Percentiles rank a stretch among this genome's conserved stretches.
These are phyloP conservation scores for Phyllosticta citriasiana DNA, from an alignment of 2,329 filamentous ascomycete species.

Conservation along the genomic window DNA sequence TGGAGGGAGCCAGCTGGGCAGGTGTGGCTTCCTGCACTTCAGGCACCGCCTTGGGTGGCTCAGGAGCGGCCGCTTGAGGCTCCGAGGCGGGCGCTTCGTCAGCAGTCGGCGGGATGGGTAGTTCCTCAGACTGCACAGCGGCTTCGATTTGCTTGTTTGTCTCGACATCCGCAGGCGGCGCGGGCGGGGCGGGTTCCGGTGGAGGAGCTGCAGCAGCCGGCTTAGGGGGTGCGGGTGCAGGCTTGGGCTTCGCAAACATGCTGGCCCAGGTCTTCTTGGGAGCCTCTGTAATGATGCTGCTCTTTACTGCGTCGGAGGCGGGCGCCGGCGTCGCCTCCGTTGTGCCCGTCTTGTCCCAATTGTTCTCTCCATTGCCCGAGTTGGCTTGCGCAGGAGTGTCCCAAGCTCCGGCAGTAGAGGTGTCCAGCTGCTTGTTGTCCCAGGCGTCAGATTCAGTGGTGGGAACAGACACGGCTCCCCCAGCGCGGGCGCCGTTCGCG, in stretches of 20 bases:
- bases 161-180: constrained; percentile 22
- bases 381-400: constrained; percentile 16
- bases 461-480: constrained; percentile 48
- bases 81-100: constrained; percentile 25
- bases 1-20: constrained; percentile 50
- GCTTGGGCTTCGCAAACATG: constrained; percentile 40
- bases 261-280: constrained; percentile 45
- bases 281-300: constrained; percentile 23
- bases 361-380: constrained; percentile 26
- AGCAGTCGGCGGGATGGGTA: constrained; percentile 25
- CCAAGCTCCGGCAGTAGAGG: constrained; percentile 17
- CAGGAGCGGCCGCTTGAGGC: constrained; percentile 13
- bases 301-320: constrained; percentile 26
- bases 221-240: constrained; percentile 37
- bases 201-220: constrained; percentile 24
- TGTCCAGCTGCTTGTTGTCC: constrained; percentile 33
- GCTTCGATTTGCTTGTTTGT: constrained; percentile 28
- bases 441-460: constrained; percentile 60
- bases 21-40: constrained; percentile 32
- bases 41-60: constrained; percentile 21
- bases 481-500: constrained; percentile 50
- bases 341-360: constrained; percentile 33
- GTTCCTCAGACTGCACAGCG: constrained; percentile 31
- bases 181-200: constrained; percentile 28
- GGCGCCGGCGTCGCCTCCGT: constrained; percentile 18